Base-by-base conservation (phyloP, 129 eudicot species). In the Flaveria brownii region DNA sequence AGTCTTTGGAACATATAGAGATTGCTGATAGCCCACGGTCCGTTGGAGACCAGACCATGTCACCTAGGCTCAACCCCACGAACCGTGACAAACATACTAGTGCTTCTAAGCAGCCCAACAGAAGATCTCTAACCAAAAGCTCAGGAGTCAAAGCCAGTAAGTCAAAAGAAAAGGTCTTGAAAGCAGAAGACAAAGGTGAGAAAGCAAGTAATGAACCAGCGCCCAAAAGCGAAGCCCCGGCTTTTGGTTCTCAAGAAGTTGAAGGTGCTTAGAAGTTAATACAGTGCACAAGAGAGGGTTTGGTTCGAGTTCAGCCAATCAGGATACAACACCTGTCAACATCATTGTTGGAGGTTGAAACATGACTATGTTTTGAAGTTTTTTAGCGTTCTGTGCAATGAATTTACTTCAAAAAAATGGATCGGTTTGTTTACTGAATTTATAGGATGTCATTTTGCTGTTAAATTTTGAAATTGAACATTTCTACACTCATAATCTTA, bases 281-380 rank as follows among this genome's bases (percentile, higher is more conserved):
- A 9, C 69, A 4, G 72, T 45, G 52, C 30, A 57, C 18, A 80
- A 76, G 47, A 73, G 45, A 49, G 87, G 59, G 57, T 23, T 12
- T 5, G 73, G 57, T 26, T 67, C 66, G 2, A 70, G 72, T 52
- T 39, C 86, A 1, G 26, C 82, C 68, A 49, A 66, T 43, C 82
- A 70, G 71, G 86, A 74, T 63, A 52, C 28, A 16, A 30, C 50
- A 16, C 80, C 79, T 70, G 80, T 79, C 26, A 83, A 86, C 18
- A 81, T 79, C 43, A 68, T 65, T 36, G 86, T 85, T 80, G 89
- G 86, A 75, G 76, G 87, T 75, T 84, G 49, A 83, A 68, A 46
- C 54, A 1, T 54, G 28, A 26, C 74, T 52, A 52, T 67, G 81
- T 68, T 77, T 20, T 69, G 30, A 77, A 20, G 74, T 68, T 54